Conservation (phyloP, 2,329 filamentous ascomycete genomes). For the Chaetomium sp. region DNA sequence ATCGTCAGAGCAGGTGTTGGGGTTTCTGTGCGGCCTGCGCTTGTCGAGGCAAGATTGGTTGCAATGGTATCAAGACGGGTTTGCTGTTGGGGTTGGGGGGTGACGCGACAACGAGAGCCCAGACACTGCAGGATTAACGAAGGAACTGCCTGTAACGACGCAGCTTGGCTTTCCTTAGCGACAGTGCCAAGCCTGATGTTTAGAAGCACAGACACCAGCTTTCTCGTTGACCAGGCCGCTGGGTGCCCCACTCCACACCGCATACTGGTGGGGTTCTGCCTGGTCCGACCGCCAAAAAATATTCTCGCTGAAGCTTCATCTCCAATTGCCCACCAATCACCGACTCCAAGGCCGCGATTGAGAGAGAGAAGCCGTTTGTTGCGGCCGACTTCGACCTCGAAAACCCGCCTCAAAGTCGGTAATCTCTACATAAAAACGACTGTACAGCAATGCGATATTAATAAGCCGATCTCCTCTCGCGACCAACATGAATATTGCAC, state of each 20-base stretch:
- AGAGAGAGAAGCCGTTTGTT: conserved; percentile 14
- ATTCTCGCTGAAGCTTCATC: conserved; percentile 31
- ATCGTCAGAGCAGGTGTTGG: conserved; percentile 40
- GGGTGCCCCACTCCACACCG: conserved; percentile 10
- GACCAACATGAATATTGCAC: conserved; percentile 67
- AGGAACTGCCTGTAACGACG: not conserved
- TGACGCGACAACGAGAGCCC: not conserved
- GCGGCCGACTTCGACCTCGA: conserved; percentile 14
- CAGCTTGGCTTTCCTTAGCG: not conserved
- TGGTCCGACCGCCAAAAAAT: conserved; percentile 38
- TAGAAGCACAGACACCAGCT: not conserved
- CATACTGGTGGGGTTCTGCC: conserved; percentile 29
- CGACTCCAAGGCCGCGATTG: conserved; percentile 20
- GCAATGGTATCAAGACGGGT: not conserved
- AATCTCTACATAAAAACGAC: not conserved
- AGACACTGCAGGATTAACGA: not conserved
- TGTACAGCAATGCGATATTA: conserved; percentile 24
- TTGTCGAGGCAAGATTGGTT: not conserved
- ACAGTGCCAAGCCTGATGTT: not conserved
- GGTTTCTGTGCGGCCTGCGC: not conserved
- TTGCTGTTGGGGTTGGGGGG: not conserved
- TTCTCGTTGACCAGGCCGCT: not conserved
- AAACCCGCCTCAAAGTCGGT: not conserved
- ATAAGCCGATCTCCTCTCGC: conserved; percentile 16
- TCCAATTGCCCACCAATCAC: conserved; percentile 35